Base-by-base conservation (phyloP, 2,329 filamentous ascomycete genomes). In the Xylariales sp. region DNA sequence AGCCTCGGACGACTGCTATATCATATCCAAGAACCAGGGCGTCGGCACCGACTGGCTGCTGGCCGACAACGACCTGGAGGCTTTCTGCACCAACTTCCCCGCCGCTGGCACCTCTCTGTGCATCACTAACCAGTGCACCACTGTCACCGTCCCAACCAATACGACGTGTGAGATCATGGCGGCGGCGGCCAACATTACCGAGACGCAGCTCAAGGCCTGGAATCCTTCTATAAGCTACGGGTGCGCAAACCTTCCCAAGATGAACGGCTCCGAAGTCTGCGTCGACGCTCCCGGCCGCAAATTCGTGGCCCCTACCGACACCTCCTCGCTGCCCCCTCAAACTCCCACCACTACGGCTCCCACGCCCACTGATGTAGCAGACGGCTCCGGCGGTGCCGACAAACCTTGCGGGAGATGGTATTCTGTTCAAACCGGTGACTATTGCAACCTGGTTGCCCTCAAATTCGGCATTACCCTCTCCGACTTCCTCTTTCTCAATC, bases 361-460 rank as follows among this genome's bases (percentile, higher is more conserved):
- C 14, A 31, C 37, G 29, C 54, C 54, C 10, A 51, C 51, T 7
- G 44, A 56, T 38, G 38, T 47, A 27, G 51, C 47, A 25, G n/a
- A n/a, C n/a, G n/a, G n/a, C n/a, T n/a, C n/a, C n/a, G n/a, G 27
- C 14, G 48, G 45, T 16, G 31, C 48, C 10, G 49, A 51, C 22
- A 39, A 40, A 3, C 21, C 46, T 7, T 57, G 54, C 31, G 53
- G 48, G 15, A 31, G 37, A 21, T 57, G 43, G 35, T 56, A 55
- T 40, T 28, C 46, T 14, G 51, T 46, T 4, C 25, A 43, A 14
- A 18, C 40, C 2, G 54, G 54, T 28, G 54, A 56, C 35, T 54
- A 53, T 42, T 56, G 54, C 33, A 52, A 51, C 37, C 27, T 51
- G 18, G 21, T 56, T 20, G 36, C 48, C n/a, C 42, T 55, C 29